Evolutionary conservation across 805 yeast species (phyloP).

Genomic region (Ogataea sp.): DNA sequence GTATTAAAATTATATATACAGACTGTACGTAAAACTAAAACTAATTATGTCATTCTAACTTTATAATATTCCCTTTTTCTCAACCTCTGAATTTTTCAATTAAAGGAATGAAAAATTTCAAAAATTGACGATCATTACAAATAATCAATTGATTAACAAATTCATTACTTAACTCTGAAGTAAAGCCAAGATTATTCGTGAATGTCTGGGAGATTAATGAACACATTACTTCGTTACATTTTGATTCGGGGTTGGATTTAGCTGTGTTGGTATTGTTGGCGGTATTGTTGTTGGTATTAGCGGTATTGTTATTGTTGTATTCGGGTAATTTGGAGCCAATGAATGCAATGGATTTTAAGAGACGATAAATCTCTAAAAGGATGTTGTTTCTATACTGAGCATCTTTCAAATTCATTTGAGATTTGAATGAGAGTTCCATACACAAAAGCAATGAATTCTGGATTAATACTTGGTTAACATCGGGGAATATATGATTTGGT

Average conservation of each 20-base stretch:
- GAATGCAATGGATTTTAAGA: constrained; percentile 53
- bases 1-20: too few relatives aligned
- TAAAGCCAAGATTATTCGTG: constrained; percentile 52
- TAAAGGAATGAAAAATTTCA: constrained; percentile 51
- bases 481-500: constrained; percentile 41
- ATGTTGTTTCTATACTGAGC: constrained; percentile 72
- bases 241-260: too few relatives aligned
- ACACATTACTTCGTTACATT: constrained; percentile 22
- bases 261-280: constrained; percentile 20
- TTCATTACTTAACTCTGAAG: constrained; percentile 50
- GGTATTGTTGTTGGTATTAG: constrained; percentile 31
- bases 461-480: constrained; percentile 63
- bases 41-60: too few relatives aligned
- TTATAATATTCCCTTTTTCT: too few relatives aligned
- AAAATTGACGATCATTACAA: constrained; percentile 54
- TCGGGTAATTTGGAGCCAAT: constrained; percentile 26
- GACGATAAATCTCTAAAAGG: constrained; percentile 56
- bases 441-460: constrained; percentile 58
- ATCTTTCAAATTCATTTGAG: constrained; percentile 54
- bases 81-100: constrained; percentile 21
- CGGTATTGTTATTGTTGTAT: constrained; percentile 7
- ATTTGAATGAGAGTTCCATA: constrained; percentile 73
- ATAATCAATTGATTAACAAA: constrained; percentile 52
- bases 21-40: too few relatives aligned
- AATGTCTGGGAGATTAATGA: constrained; percentile 26